Conservation (phyloP, 2,329 filamentous ascomycete genomes). For the Paracorniculantispora psalliotae region DNA sequence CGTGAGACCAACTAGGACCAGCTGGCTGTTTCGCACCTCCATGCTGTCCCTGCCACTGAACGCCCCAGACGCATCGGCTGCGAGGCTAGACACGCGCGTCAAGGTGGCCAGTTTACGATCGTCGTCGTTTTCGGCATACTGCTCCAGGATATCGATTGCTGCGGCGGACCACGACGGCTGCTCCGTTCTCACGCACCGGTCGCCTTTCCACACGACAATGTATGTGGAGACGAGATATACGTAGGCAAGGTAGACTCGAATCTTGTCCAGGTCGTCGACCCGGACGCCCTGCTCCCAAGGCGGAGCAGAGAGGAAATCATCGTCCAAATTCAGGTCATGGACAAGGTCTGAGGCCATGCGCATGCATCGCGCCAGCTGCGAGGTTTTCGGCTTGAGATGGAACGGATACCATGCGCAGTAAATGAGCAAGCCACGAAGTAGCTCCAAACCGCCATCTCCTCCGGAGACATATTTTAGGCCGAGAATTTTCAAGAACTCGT, state of each 20-base stretch:
- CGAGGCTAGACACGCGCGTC: not conserved
- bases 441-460: conserved; percentile 4
- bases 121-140: not conserved
- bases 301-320: not conserved
- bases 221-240: conserved; percentile 11
- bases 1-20: not conserved
- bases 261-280: not conserved
- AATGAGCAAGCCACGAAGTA: conserved; percentile 3
- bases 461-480: conserved; percentile 8
- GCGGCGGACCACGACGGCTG: conserved; percentile 1
- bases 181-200: not conserved
- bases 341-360: conserved; percentile 9
- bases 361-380: conserved; percentile 8
- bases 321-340: conserved; percentile 7
- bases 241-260: conserved; percentile 5
- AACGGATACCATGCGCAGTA: conserved; percentile 14
- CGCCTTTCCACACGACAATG: conserved; percentile 8
- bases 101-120: conserved; percentile 1
- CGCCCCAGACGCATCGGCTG: not conserved
- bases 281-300: not conserved
- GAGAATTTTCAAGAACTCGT: conserved; percentile 9
- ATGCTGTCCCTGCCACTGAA: not conserved
- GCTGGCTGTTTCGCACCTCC: not conserved
- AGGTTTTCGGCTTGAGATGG: conserved; percentile 9
- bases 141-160: conserved; percentile 5